phyloP scores from a whole-genome alignment of 345 rosid genomes.

The Ceriops decandra region DNA sequence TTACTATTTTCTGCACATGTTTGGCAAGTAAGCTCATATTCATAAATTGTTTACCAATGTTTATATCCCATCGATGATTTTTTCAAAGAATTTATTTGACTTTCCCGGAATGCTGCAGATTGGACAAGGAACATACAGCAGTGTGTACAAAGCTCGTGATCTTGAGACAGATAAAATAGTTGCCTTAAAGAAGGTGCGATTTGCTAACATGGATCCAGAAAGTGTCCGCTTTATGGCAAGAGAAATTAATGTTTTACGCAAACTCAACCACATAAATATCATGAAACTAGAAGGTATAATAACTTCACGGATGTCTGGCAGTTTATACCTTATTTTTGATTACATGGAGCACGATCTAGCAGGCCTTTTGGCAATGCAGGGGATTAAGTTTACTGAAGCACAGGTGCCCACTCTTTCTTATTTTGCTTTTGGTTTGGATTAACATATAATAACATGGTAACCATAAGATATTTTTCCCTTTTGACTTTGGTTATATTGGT shows the following conservation, averaged over 20 bases:
- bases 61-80: too few species aligned
- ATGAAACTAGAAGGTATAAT: constrained; percentile 78
- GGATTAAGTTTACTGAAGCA: constrained; percentile 50
- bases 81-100: not conserved
- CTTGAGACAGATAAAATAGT: constrained; percentile 58
- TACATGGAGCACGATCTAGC: constrained; percentile 78
- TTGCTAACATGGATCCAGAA: constrained; percentile 69
- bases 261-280: constrained; percentile 66
- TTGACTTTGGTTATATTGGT: not conserved
- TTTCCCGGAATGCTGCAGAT: constrained; percentile 36
- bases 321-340: constrained; percentile 61
- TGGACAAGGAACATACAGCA: constrained; percentile 81
- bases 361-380: constrained; percentile 52
- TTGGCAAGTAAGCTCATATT: too few species aligned
- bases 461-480: not conserved
- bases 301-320: constrained; percentile 58
- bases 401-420: constrained; percentile 39
- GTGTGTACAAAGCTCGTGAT: constrained; percentile 68
- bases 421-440: not conserved
- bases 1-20: too few species aligned
- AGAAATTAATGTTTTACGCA: constrained; percentile 57
- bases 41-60: too few species aligned
- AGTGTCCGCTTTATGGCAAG: constrained; percentile 77
- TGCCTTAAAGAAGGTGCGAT: constrained; percentile 72
- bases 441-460: not conserved